A percentile compares a stretch with the other conserved stretches of the same genome.
These are phyloP conservation scores for Neofusicoccum ribis DNA, from an alignment of 2,329 filamentous ascomycete genomes.

Conservation along the genomic window DNA sequence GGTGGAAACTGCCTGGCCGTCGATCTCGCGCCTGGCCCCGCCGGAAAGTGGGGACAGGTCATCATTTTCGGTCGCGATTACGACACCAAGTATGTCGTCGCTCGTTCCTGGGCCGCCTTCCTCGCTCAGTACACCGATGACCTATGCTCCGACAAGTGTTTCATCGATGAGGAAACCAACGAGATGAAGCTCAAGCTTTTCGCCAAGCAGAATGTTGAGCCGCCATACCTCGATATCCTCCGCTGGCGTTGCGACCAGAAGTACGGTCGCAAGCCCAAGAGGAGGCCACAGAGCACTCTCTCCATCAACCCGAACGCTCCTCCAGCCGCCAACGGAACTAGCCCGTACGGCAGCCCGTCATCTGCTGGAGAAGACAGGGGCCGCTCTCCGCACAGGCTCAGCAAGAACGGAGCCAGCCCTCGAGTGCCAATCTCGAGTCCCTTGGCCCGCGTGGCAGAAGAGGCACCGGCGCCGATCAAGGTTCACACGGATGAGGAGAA, in stretches of 20 bases:
- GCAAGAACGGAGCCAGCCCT: slow-evolving; percentile 63
- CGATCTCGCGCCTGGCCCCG: slow-evolving; percentile 86
- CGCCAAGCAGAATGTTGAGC: slow-evolving; percentile 76
- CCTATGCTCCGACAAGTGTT: slow-evolving; percentile 83
- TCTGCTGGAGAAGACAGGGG: slow-evolving; percentile 56
- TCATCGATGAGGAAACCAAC: slow-evolving; percentile 85
- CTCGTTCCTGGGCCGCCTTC: slow-evolving; percentile 87
- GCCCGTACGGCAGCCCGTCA: slow-evolving; percentile 65
- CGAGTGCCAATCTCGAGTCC: slow-evolving; percentile 69
- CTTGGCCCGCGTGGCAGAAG: slow-evolving; percentile 73
- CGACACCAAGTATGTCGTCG: slow-evolving; percentile 96
- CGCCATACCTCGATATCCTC: slow-evolving; percentile 89
- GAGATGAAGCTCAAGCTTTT: slow-evolving; percentile 94
- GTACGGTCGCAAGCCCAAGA: slow-evolving; percentile 66
- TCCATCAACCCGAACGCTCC: slow-evolving; percentile 56
- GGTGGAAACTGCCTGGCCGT: slow-evolving; percentile 96
- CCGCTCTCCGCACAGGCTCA: slow-evolving; percentile 68
- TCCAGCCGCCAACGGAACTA: slow-evolving; percentile 44
- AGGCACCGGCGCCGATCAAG: slow-evolving; percentile 47
- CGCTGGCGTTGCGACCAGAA: slow-evolving; percentile 96
- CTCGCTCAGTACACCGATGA: slow-evolving; percentile 88
- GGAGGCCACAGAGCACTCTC: slow-evolving; percentile 48
- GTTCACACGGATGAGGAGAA: slow-evolving; percentile 43
- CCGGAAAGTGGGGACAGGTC: slow-evolving; percentile 91
- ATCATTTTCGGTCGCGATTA: slow-evolving; percentile 97